Evolutionary conservation across 805 yeast genomes (phyloP).

Genomic region (Ascoidea tarda): DNA sequence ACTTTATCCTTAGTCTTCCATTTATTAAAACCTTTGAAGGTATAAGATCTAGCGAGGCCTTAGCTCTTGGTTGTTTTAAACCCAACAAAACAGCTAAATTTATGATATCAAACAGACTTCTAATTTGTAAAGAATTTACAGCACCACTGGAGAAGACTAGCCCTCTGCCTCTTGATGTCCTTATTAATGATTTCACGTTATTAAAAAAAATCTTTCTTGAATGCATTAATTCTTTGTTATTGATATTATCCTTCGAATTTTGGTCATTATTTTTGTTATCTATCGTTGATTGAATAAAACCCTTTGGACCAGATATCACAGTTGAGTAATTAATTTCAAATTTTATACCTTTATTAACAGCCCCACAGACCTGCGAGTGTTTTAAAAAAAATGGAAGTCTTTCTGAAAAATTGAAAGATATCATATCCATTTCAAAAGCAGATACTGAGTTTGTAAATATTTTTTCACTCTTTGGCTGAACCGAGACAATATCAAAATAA

Average conservation of each 20-base stretch:
- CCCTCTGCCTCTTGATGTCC: conserved; percentile 77
- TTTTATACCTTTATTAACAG: conserved; percentile 67
- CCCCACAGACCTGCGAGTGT: conserved; percentile 76
- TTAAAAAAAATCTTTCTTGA: conserved; percentile 51
- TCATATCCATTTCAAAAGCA: conserved; percentile 66
- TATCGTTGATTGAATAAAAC: conserved; percentile 8
- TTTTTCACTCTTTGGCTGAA: conserved; percentile 69
- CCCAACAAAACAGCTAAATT: conserved; percentile 60
- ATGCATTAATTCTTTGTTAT: conserved; percentile 16
- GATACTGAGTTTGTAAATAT: conserved; percentile 64
- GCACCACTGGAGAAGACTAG: conserved; percentile 74
- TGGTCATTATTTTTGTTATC: conserved; percentile 1
- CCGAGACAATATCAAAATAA: conserved; percentile 67
- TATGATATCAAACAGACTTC: conserved; percentile 56
- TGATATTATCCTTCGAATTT: not conserved
- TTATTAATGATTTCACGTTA: conserved; percentile 57
- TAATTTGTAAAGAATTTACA: conserved; percentile 32
- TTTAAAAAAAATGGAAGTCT: conserved; percentile 66
- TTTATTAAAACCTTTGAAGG: conserved; percentile 54
- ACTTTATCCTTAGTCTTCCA: conserved; percentile 59
- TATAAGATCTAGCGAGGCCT: conserved; percentile 39
- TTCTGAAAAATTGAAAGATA: conserved; percentile 53
- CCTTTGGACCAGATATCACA: conserved; percentile 23
- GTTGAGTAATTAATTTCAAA: conserved; percentile 65
- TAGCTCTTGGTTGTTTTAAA: conserved; percentile 46